These are phyloP conservation scores for Yueomyces sinensis DNA, from an alignment of 805 yeast species.

Conservation along the genomic window DNA sequence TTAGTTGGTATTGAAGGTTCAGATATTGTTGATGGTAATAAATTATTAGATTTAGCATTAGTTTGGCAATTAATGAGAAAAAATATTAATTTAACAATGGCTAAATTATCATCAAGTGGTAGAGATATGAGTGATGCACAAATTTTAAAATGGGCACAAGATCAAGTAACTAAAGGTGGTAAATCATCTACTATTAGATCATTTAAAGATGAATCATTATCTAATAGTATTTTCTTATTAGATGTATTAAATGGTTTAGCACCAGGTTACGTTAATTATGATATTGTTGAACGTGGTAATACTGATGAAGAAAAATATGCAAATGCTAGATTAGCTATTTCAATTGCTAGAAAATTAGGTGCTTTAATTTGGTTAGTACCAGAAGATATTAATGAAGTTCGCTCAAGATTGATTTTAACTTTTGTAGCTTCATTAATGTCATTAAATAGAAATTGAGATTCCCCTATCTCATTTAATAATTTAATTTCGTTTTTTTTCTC, in stretches of 20 bases:
- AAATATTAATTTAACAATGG: conserved; percentile 76
- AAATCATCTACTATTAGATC: conserved; percentile 61
- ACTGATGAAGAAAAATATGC: conserved; percentile 83
- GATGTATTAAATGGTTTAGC: conserved; percentile 88
- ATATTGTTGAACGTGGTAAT: conserved; percentile 66
- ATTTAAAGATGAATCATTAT: conserved; percentile 67
- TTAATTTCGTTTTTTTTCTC: too few relatives aligned
- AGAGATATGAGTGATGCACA: conserved; percentile 71
- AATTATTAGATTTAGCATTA: conserved; percentile 75
- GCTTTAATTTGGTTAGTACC: conserved; percentile 99
- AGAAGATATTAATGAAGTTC: conserved; percentile 95
- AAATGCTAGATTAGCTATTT: conserved; percentile 92
- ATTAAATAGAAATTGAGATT: conserved; percentile 24
- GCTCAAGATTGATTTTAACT: conserved; percentile 84
- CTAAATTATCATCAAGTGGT: conserved; percentile 57
- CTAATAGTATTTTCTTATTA: conserved; percentile 69
- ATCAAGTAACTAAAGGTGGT: conserved; percentile 76
- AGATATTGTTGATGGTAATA: conserved; percentile 89
- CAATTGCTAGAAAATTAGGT: conserved; percentile 95
- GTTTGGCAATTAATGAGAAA: conserved; percentile 99
- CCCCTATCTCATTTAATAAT: too few relatives aligned
- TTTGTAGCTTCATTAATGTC: conserved; percentile 95
- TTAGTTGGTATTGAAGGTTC: conserved; percentile 97
- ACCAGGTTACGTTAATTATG: conserved; percentile 97
- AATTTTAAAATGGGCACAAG: conserved; percentile 89